Conservation (phyloP, 78 protist species). For the Dictyostelium brefeldianum region DNA sequence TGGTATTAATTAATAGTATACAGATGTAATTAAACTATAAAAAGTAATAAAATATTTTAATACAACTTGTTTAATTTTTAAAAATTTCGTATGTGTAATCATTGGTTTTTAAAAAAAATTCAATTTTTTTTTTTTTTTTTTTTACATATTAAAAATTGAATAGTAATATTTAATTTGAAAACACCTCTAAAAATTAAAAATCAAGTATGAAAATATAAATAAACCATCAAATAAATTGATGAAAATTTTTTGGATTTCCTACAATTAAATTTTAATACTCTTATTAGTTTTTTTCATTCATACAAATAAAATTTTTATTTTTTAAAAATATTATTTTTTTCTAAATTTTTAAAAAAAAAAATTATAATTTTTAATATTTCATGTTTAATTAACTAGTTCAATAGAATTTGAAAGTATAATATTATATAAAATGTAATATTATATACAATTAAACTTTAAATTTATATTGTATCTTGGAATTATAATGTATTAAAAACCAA, state of each 20-base stretch:
- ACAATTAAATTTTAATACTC: too few relatives aligned
- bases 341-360: too few relatives aligned
- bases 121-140: not conserved
- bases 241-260: not conserved
- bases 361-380: not conserved
- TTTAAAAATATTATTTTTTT: not conserved
- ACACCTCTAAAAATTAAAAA: not conserved
- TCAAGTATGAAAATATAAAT: not conserved
- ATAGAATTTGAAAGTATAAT: not conserved
- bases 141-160: slow-evolving; percentile 11
- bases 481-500: not conserved
- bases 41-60: not conserved
- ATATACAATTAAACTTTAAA: not conserved
- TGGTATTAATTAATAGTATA: too few relatives aligned
- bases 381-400: not conserved
- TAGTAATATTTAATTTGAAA: not conserved
- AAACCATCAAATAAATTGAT: not conserved
- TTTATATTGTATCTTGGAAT: not conserved
- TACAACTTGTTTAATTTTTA: not conserved
- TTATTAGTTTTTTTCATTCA: not conserved
- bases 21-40: too few relatives aligned
- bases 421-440: not conserved
- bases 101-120: not conserved
- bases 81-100: not conserved
- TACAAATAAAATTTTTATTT: slow-evolving; percentile 1